These are phyloP conservation scores for Lepidium africanum DNA, from an alignment of 345 rosid species.

Conservation along the genomic window DNA sequence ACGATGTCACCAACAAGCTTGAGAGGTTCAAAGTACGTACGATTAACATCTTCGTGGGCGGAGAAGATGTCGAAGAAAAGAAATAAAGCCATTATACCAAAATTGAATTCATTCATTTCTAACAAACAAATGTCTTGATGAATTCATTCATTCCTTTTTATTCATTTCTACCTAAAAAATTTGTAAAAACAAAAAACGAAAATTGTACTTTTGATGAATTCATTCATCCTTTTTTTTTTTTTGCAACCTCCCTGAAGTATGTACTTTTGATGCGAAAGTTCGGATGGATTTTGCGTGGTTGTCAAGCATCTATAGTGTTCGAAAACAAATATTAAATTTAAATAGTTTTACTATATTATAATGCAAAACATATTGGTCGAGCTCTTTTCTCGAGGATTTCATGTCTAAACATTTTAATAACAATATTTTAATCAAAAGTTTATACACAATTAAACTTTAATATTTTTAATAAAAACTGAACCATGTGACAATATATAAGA, in stretches of 20 bases:
- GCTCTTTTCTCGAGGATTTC: too few relatives aligned
- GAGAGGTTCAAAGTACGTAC: constrained; percentile 33
- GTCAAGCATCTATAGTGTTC: background rate
- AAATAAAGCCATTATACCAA: background rate
- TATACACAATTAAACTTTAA: too few relatives aligned
- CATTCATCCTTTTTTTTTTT: too few relatives aligned
- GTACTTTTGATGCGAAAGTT: background rate
- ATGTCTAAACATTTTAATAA: too few relatives aligned
- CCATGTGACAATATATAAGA: too few relatives aligned
- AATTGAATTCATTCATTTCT: background rate
- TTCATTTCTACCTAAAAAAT: too few relatives aligned
- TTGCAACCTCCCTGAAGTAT: too few relatives aligned
- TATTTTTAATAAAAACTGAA: too few relatives aligned
- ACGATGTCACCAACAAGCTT: constrained; percentile 6
- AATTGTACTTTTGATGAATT: too few relatives aligned
- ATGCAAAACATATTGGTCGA: background rate
- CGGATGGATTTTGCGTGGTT: background rate
- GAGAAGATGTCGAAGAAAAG: constrained; percentile 6
- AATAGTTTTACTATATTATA: background rate
- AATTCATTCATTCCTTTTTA: too few relatives aligned
- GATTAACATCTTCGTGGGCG: constrained; percentile 19
- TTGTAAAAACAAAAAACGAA: too few relatives aligned
- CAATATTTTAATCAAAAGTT: too few relatives aligned
- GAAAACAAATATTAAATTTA: background rate
- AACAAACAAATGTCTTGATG: background rate